A percentile compares a stretch with the other conserved stretches of the same genome.
Evolutionary conservation across 2,329 filamentous ascomycete species (phyloP).

Genomic region (Dactylonectria macrodidyma): DNA sequence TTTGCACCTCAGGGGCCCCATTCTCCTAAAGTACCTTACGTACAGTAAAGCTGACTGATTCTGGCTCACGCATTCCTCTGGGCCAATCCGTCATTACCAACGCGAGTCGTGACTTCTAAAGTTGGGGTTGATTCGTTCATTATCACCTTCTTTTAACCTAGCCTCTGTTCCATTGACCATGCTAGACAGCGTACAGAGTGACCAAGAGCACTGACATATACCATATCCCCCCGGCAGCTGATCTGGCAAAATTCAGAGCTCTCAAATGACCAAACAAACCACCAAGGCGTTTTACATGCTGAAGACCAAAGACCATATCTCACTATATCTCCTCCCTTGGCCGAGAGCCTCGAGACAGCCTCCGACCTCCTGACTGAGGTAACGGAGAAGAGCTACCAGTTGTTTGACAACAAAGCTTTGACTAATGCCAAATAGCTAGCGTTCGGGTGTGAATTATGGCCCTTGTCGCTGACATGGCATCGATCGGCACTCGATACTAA

Average conservation of each 20-base stretch:
- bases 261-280: neutral
- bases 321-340: neutral
- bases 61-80: neutral
- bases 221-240: neutral
- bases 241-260: neutral
- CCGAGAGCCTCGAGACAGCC: neutral
- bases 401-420: neutral
- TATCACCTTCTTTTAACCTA: neutral
- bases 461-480: slow-evolving; percentile 7
- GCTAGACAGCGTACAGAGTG: too few relatives aligned
- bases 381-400: neutral
- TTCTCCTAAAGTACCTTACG: neutral
- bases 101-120: neutral
- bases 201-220: neutral
- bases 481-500: slow-evolving; percentile 20
- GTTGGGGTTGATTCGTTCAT: neutral
- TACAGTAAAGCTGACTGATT: neutral
- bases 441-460: slow-evolving; percentile 8
- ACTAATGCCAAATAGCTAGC: slow-evolving; percentile 11
- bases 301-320: neutral
- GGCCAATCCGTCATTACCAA: neutral
- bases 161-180: too few relatives aligned
- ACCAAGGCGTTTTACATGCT: neutral
- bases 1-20: too few relatives aligned
- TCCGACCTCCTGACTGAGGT: neutral